These are phyloP conservation scores for Xylaria castorea DNA, from an alignment of 495 filamentous ascomycete genomes.

Conservation along the genomic window DNA sequence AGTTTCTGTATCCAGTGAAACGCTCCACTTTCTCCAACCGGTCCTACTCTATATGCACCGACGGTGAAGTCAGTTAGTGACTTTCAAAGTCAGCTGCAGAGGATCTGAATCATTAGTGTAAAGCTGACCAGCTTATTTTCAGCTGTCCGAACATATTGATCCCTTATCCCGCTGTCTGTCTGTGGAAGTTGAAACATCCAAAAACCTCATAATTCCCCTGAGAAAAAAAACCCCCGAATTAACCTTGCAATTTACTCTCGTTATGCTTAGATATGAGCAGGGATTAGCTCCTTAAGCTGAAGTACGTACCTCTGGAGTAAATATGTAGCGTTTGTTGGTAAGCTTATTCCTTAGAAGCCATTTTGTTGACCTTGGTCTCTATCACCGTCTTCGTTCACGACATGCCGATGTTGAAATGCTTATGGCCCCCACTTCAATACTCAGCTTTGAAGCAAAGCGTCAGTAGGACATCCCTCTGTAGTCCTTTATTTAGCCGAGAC, in stretches of 20 bases:
- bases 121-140: background rate
- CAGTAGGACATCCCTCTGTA: background rate
- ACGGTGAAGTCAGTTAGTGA: background rate
- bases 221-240: background rate
- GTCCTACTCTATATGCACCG: background rate
- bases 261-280: background rate
- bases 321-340: background rate
- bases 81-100: background rate
- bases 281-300: background rate
- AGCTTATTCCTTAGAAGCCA: background rate
- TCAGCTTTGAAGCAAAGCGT: background rate
- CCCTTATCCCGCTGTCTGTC: background rate
- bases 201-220: background rate
- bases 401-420: background rate
- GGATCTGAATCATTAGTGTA: background rate
- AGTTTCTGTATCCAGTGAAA: background rate
- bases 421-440: background rate
- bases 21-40: background rate
- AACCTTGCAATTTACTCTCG: background rate
- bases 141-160: background rate
- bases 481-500: background rate
- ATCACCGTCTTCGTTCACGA: background rate
- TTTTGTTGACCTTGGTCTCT: background rate
- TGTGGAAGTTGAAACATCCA: background rate
- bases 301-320: no score